Evolutionary conservation across 2,329 filamentous ascomycete genomes (phyloP), one percentile per base, ranked within the genome.

Genomic region (Aspergillus terreus): DNA sequence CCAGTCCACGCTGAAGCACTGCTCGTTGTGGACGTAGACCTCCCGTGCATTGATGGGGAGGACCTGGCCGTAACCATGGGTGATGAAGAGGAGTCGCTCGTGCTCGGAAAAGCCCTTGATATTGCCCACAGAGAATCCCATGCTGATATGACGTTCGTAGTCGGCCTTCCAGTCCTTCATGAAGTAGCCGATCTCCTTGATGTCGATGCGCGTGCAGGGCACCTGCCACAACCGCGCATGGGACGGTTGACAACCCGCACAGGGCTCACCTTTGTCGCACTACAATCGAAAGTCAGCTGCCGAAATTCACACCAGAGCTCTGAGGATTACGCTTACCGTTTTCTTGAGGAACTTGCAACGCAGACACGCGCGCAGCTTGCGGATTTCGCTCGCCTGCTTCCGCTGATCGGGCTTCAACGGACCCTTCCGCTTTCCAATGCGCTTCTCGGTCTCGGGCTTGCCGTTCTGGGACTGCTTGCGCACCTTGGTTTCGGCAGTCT

Each of bases 91-190:
- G n/a, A 77, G 79, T 47, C 80, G 77, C 65, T 85, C 82, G 15
- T 78, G 72, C 25, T 81, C 76, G 14, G 82, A 83, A 71, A 85
- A 86, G 30, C 92, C 92, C 78, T 95, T 96, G 76, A 96, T 94
- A 67, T 96, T 96, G 73, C 88, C 92, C 45, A 96, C 87, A 2
- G 91, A 95, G 68, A 96, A 90, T 50, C 89, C 90, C 52, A 89
- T 84, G 57, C 84, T 88, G 61, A 94, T 83, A 69, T 96, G 92
- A 62, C 91, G 87, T 75, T 96, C 91, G 64, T 94, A 96, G 71
- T 97, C 92, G 42, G 91, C 92, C 76, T 92, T 95, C 92, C 92
- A 97, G 73, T 96, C 92, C 79, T 96, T 96, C 89, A 96, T 94
- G 79, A 97, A 97, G 74, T 95, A 96, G 41, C 85, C 89, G 65